A percentile compares a stretch with the other conserved stretches of the same genome.
Conservation (phyloP, 108 stramenopile genomes). For the Fragilariopsis cylindrus region DNA sequence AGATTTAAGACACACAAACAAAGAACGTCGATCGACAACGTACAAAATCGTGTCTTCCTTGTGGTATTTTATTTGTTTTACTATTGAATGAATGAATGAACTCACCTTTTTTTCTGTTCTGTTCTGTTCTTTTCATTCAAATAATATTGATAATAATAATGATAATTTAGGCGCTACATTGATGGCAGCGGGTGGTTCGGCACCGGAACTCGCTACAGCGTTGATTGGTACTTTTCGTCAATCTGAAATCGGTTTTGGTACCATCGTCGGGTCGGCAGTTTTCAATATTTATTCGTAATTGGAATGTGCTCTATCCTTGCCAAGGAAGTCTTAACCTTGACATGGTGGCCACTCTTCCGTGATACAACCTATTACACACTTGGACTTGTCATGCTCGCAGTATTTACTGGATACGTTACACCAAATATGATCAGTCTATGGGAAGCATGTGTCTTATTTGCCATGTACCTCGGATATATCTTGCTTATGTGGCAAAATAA, state of each 20-base stretch:
- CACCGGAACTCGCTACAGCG: slow-evolving; percentile 83
- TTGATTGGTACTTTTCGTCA: slow-evolving; percentile 76
- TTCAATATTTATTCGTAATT: slow-evolving; percentile 90
- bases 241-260: slow-evolving; percentile 82
- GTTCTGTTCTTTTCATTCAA: background rate
- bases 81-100: background rate
- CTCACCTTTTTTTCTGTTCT: background rate
- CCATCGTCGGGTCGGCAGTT: slow-evolving; percentile 85
- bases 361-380: slow-evolving; percentile 72
- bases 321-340: slow-evolving; percentile 65
- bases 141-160: background rate
- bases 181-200: slow-evolving; percentile 83
- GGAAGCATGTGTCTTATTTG: slow-evolving; percentile 76
- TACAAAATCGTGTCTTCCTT: too few species aligned
- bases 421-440: slow-evolving; percentile 57
- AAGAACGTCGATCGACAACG: too few species aligned
- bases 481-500: slow-evolving; percentile 75
- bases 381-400: slow-evolving; percentile 52
- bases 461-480: slow-evolving; percentile 77
- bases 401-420: slow-evolving; percentile 51
- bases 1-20: too few species aligned
- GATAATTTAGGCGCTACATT: slow-evolving; percentile 50
- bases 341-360: slow-evolving; percentile 85
- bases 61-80: background rate
- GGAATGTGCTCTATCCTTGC: slow-evolving; percentile 71